Evolutionary conservation across 306 rosid genomes (phyloP), one percentile per base, ranked within the genome.

Genomic region (Senna tora): DNA sequence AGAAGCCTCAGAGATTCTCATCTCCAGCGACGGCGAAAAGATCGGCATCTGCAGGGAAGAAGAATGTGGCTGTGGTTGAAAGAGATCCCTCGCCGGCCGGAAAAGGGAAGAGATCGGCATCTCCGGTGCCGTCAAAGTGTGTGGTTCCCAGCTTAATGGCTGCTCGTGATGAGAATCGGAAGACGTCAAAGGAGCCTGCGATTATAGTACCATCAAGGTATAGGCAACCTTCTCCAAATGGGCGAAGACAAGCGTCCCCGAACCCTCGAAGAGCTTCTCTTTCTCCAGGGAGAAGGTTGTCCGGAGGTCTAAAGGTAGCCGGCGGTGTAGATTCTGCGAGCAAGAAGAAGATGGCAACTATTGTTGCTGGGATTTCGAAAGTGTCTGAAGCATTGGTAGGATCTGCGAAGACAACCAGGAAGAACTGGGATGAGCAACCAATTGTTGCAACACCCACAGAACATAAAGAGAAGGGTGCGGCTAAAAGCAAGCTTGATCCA

Each of bases 181-280:
- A 73, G 84, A 52, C 61, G 17, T 72, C 90, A 0, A 80, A 75
- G 62, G 99, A 94, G 70, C 85, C 99, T 0, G 78, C 96, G n/a
- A 94, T 94, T 19, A 50, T 94, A 2, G 97, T 94, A 9, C 97
- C 97, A 9, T 94, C 99, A 0, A 89, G 99, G 83, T 94, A 94
- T 54, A 59, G 97, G 43, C 96, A 94, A 62, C 93, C 98, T 1
- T 94, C 98, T 0, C 98, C 97, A 0, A 79, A 62, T 5, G 95
- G 88, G 22, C 71, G 97, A 76, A 82, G 83, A 83, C 99, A 91
- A 65, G 93, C 96, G 13, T 94, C 97, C 0, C 96, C 96, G 0
- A 82, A 47, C 55, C 79, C 92, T 0, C 67, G 97, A 12, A 71
- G 99, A 57, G 86, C 96, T 67, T 94, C 97, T 0, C 85, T 94